These are phyloP conservation scores for Chaetoscypha palmicola DNA, from an alignment of 2,329 filamentous ascomycete genomes.

Conservation along the genomic window DNA sequence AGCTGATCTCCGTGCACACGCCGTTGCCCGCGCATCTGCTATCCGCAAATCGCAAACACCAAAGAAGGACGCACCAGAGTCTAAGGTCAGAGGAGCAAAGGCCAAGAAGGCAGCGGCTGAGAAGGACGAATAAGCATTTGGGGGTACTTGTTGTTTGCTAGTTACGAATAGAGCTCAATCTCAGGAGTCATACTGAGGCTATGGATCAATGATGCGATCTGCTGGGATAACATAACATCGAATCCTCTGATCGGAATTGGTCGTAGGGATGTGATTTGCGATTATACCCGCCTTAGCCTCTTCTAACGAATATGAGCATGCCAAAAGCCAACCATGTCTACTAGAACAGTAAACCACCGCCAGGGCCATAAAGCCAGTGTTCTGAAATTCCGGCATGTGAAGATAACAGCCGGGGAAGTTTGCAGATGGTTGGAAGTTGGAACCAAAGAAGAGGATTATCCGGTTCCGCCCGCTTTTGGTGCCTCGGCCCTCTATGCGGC, in stretches of 20 bases:
- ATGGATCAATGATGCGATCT: conserved; percentile 12
- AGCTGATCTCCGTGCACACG: conserved; percentile 65
- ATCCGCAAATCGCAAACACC: conserved; percentile 72
- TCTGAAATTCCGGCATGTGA: conserved; percentile 24
- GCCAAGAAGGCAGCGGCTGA: conserved; percentile 62
- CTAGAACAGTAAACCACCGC: too few relatives aligned
- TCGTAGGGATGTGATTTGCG: conserved; percentile 9
- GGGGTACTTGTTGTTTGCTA: conserved; percentile 19
- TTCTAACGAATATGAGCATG: conserved; percentile 3
- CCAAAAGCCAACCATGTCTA: conserved; percentile 3
- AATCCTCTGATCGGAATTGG: conserved; percentile 5
- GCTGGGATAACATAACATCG: conserved; percentile 11
- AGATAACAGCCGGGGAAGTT: conserved; percentile 12
- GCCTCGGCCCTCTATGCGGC: conserved; percentile 13
- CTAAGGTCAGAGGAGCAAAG: conserved; percentile 74
- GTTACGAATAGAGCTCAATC: conserved; percentile 22
- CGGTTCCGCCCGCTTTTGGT: conserved; percentile 13
- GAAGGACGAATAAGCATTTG: conserved; percentile 34
- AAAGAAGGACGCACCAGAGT: conserved; percentile 66
- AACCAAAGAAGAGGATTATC: conserved; percentile 3
- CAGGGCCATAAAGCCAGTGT: too few relatives aligned
- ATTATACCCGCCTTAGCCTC: conserved; percentile 1
- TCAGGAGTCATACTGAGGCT: conserved; percentile 20
- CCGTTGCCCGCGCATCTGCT: conserved; percentile 81
- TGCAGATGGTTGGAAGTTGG: neutral